Conservation (phyloP, 371 early-diverging fungal genomes). For the Mortierella sp. region DNA sequence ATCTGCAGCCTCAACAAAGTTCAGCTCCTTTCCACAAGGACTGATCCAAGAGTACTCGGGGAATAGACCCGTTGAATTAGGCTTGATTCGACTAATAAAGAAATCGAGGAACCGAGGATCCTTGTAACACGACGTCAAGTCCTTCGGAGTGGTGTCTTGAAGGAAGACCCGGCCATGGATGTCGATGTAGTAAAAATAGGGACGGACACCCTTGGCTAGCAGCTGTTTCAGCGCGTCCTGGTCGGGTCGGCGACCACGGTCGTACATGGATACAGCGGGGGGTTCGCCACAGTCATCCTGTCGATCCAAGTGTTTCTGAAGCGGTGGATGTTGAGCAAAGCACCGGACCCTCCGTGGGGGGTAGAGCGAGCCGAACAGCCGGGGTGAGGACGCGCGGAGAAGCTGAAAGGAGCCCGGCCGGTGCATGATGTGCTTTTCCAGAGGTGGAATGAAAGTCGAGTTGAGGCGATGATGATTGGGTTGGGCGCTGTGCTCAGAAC, state of each 20-base stretch:
- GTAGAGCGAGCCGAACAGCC: neutral
- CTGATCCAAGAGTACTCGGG: constrained; percentile 29
- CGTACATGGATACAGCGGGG: constrained; percentile 13
- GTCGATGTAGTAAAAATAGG: constrained; percentile 50
- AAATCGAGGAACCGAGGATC: constrained; percentile 46
- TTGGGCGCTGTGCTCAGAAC: neutral
- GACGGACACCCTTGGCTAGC: constrained; percentile 21
- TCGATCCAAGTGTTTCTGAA: neutral
- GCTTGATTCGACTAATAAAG: constrained; percentile 29
- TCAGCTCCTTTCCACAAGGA: constrained; percentile 49
- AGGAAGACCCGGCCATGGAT: constrained; percentile 51
- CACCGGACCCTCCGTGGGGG: too few species aligned
- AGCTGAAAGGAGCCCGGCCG: neutral
- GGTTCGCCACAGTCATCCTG: neutral
- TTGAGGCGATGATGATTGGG: neutral
- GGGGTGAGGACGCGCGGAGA: neutral
- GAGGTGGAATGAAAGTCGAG: constrained; percentile 1
- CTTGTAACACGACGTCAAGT: constrained; percentile 48
- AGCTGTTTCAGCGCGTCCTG: neutral
- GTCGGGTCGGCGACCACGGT: constrained; percentile 30
- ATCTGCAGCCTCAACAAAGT: constrained; percentile 51
- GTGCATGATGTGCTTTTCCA: neutral
- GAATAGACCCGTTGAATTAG: constrained; percentile 15
- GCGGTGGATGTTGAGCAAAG: too few species aligned
- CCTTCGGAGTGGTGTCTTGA: constrained; percentile 43